Evolutionary conservation across 768 basidiomycete species (phyloP).

Genomic region (Gloeopeniophorella convolvens): DNA sequence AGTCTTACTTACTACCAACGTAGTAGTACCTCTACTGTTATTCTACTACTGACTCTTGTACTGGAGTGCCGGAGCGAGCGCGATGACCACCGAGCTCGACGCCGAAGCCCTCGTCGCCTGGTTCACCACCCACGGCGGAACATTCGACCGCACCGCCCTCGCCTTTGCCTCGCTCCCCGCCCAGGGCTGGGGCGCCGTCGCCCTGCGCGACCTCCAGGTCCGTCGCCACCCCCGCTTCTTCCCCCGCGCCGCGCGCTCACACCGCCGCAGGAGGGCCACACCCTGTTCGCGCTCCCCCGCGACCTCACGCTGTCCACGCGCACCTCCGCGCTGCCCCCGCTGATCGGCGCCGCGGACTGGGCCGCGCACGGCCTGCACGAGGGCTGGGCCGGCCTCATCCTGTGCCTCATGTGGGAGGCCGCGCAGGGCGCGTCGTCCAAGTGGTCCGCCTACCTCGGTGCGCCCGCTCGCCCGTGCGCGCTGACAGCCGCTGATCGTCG

Average conservation of each 20-base stretch:
- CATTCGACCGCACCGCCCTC: conserved; percentile 33
- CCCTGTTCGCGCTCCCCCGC: conserved; percentile 79
- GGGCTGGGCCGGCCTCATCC: conserved; percentile 84
- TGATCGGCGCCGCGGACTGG: conserved; percentile 64
- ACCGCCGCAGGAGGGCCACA: conserved; percentile 55
- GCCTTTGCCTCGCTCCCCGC: conserved; percentile 35
- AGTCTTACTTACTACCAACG: too few relatives aligned
- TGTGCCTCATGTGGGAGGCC: conserved; percentile 96
- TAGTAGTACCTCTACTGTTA: too few relatives aligned
- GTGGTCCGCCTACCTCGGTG: conserved; percentile 72
- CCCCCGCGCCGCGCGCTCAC: conserved; percentile 8
- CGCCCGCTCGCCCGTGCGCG: conserved; percentile 19
- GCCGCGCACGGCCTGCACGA: conserved; percentile 46
- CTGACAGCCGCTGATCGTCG: neutral
- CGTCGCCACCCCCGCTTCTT: conserved; percentile 19
- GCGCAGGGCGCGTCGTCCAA: conserved; percentile 52
- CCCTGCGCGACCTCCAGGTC: conserved; percentile 65
- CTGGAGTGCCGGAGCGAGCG: too few relatives aligned
- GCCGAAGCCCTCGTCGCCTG: conserved; percentile 37
- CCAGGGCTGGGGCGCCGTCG: conserved; percentile 66
- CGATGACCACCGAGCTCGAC: conserved; percentile 6
- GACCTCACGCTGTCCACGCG: conserved; percentile 68
- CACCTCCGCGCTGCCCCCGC: conserved; percentile 58
- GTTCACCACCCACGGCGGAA: conserved; percentile 48
- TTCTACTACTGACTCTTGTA: too few relatives aligned